Base-by-base conservation (phyloP, 768 basidiomycete species). In the Amylocystis lapponica region DNA sequence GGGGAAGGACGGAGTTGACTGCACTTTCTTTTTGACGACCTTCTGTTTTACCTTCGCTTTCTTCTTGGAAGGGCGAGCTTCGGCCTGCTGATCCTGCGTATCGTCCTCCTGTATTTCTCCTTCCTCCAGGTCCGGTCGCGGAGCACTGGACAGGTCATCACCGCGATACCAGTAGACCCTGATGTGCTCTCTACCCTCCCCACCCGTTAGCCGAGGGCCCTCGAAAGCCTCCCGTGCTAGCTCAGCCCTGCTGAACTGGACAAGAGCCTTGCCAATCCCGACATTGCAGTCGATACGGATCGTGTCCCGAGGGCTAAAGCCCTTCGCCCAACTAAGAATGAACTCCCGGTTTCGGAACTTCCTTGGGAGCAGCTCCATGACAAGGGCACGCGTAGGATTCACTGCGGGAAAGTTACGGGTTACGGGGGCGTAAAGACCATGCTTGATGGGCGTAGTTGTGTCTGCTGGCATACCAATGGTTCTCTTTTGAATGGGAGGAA, bases 101-200 rank as follows among this genome's bases (percentile, higher is more conserved):
- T 56, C 54, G 5, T 49, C 54, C 21, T 58, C 59, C 32, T 54
- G 57, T 16, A 61, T 54, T 40, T 61, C 59, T 10, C 59, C 57
- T 16, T 61, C 59, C 31, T 58, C 59, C 4, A 58, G 26, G 27
- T 61, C 59, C 4, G 36, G 33, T 11, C 32, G 31, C 13, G 45
- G 38, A 20, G 29, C 32, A 5, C 41, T 45, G 1, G 43, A 34
- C 14, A 45, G 19, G 6, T 39, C 43, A 4, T 25, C 21, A 1
- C 43, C 45, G 1, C 51, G 44, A 39, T 55, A 62, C 51, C 56
- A 58, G n/a, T 46, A 62, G 22, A 49, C 56, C 6, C 60, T 38
- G 9, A 62, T 55, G 33, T 62, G 58, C 36, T 58, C 54, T 39
- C 47, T 56, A 4, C 58, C 58, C 8, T 55, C 51, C 1, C 53